These are phyloP conservation scores for Rhytidiadelphus loreus DNA, from an alignment of 225 moss, liverwort and hornwort species.

Conservation along the genomic window DNA sequence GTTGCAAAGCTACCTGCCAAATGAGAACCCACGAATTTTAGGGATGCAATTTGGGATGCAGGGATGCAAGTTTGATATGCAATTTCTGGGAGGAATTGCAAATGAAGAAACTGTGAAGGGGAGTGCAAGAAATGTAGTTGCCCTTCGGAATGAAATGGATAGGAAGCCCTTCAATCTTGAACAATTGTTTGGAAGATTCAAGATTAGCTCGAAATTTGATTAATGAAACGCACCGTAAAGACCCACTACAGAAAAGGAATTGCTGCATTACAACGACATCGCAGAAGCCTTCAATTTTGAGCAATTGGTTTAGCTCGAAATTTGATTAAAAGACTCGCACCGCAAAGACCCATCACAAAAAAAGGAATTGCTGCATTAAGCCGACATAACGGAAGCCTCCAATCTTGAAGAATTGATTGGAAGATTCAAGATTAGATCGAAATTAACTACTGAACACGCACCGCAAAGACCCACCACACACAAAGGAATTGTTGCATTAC, in stretches of 20 bases:
- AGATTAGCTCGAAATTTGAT: background rate
- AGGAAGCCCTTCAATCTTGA: background rate
- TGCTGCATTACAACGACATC: background rate
- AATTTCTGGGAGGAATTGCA: background rate
- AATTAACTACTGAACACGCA: background rate
- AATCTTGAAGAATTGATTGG: background rate
- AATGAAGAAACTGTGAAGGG: background rate
- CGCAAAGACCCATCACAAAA: background rate
- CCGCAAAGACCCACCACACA: background rate
- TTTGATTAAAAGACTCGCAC: background rate
- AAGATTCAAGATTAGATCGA: background rate
- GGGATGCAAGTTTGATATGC: background rate
- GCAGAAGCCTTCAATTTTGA: background rate
- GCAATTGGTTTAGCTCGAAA: background rate
- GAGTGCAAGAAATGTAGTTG: background rate
- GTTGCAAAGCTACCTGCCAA: background rate
- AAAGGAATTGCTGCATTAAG: background rate
- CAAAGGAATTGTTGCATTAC: background rate
- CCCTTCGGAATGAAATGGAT: background rate
- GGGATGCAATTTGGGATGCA: background rate
- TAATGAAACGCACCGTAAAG: background rate
- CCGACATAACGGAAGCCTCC: background rate
- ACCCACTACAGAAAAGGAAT: background rate
- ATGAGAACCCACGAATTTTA: background rate
- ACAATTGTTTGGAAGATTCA: background rate